Percentiles rank a stretch among this genome's conserved stretches.
Conservation (phyloP, 2,329 filamentous ascomycete species). For the Cladophialophora exuberans region DNA sequence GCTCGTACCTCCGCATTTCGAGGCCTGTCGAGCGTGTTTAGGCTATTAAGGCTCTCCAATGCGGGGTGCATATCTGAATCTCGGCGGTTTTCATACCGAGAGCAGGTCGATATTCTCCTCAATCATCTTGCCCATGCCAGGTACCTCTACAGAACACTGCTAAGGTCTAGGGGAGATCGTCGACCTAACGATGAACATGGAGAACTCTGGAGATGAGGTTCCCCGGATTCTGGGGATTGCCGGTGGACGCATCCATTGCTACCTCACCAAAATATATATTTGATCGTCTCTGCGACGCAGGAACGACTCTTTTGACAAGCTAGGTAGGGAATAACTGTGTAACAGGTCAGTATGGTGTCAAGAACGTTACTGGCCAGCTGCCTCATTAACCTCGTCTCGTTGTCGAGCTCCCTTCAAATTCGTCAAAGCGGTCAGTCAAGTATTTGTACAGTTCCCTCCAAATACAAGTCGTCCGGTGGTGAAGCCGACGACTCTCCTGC, state of each 20-base stretch:
- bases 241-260: neutral
- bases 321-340: no score
- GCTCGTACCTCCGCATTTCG: no score
- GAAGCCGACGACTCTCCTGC: conserved; percentile 46
- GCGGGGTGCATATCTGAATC: neutral
- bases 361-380: neutral
- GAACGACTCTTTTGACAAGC: no score
- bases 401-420: neutral
- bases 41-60: no score
- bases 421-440: neutral
- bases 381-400: neutral
- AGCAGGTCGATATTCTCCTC: no score
- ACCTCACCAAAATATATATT: no score
- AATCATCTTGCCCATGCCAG: no score
- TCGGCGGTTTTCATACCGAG: conserved; percentile 7
- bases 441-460: conserved; percentile 30
- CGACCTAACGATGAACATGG: no score
- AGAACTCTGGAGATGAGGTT: neutral
- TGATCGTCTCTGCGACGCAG: no score
- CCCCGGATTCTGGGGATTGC: neutral
- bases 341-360: neutral
- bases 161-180: no score
- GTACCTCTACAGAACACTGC: no score
- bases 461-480: conserved; percentile 38
- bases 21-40: no score